Conservation (phyloP, 2,329 filamentous ascomycete species). For the Iodosphaeria phyllophila region DNA sequence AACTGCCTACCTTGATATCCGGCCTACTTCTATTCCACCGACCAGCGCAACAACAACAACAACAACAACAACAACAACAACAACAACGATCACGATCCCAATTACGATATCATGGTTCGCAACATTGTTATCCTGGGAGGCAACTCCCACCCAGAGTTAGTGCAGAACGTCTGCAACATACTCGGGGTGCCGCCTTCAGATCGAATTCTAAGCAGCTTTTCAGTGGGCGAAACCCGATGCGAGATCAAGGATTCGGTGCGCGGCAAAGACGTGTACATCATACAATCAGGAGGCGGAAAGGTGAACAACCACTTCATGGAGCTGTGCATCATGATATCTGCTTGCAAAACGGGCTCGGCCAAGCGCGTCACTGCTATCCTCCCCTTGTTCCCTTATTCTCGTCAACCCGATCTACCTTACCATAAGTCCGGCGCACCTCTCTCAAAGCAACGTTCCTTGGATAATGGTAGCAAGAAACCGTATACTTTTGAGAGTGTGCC, state of each 20-base stretch:
- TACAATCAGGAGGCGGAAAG: conserved; percentile 80
- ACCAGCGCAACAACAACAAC: conserved; percentile 6
- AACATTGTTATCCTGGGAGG: conserved; percentile 90
- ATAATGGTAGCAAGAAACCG: conserved; percentile 33
- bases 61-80: conserved; percentile 17
- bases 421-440: conserved; percentile 88
- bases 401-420: conserved; percentile 92
- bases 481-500: conserved; percentile 90
- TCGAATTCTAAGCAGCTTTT: conserved; percentile 78
- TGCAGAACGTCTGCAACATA: conserved; percentile 71
- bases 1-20: too few species aligned
- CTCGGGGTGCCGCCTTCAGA: conserved; percentile 75
- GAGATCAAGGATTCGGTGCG: conserved; percentile 95
- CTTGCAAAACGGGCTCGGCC: conserved; percentile 86
- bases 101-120: too few species aligned
- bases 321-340: conserved; percentile 94
- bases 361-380: conserved; percentile 86
- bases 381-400: conserved; percentile 89
- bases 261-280: conserved; percentile 97
- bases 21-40: too few species aligned
- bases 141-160: conserved; percentile 78
- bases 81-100: too few species aligned
- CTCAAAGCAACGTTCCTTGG: conserved; percentile 40
- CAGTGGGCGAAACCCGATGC: conserved; percentile 83
- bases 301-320: conserved; percentile 97